Percentiles rank a stretch among this genome's conserved stretches.
Evolutionary conservation across 257 asterid species (phyloP).

Genomic region (Plantago elongata): DNA sequence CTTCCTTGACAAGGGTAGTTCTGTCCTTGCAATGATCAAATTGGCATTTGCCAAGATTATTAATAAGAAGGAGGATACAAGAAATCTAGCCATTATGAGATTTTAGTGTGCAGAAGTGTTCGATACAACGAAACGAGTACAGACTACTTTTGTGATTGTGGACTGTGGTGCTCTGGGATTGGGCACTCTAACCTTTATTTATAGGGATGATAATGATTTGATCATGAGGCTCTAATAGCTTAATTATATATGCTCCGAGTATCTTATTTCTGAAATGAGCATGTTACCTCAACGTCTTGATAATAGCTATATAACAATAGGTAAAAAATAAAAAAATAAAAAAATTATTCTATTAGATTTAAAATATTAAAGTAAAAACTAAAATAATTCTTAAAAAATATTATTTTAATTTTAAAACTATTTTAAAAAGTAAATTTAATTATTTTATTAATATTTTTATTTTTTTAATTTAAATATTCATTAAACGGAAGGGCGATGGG

Average conservation of each 20-base stretch:
- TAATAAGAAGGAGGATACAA: constrained; percentile 22
- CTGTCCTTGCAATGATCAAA: constrained; percentile 13
- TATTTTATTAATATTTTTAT: no score
- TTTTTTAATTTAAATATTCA: no score
- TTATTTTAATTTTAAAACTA: no score
- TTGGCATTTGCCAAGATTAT: constrained; percentile 16
- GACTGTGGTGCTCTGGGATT: background rate
- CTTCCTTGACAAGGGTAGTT: constrained; percentile 22
- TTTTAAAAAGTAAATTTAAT: no score
- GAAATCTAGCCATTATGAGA: constrained; percentile 21
- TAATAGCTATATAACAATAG: no score
- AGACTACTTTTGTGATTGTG: no score
- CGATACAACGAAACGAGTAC: background rate
- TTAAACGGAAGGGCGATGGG: no score
- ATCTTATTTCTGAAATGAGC: background rate
- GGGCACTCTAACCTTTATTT: background rate
- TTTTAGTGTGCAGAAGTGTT: background rate
- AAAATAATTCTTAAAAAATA: no score
- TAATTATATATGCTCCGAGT: constrained; percentile 13
- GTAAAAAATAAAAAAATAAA: no score
- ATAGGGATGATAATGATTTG: constrained; percentile 2
- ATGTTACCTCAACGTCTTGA: no score
- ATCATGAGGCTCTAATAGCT: constrained; percentile 26
- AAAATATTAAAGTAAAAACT: no score
- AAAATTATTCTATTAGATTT: no score